These are phyloP conservation scores for Talaromyces ruber DNA, from an alignment of 495 filamentous ascomycete species.

Conservation along the genomic window DNA sequence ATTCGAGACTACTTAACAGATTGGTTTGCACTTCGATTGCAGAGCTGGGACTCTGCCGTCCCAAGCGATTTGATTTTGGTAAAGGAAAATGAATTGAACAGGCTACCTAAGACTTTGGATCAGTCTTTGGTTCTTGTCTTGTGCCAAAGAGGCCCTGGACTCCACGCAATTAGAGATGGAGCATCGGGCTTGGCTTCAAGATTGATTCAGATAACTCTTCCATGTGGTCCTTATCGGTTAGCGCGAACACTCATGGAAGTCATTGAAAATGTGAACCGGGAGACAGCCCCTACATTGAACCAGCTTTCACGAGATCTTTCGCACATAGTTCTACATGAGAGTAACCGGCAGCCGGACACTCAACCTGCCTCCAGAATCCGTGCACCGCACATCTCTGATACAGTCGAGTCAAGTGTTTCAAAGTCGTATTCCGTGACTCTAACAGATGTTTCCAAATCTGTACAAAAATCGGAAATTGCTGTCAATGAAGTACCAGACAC, in stretches of 20 bases:
- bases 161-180: neutral
- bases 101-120: neutral
- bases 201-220: constrained; percentile 8
- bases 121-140: neutral
- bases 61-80: neutral
- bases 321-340: neutral
- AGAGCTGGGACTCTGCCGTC: neutral
- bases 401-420: neutral
- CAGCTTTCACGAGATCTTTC: neutral
- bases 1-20: neutral
- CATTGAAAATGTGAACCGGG: neutral
- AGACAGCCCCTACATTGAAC: neutral
- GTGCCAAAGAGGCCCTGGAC: neutral
- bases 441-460: neutral
- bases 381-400: neutral
- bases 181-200: neutral
- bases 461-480: neutral
- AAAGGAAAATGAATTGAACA: neutral
- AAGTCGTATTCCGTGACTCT: neutral
- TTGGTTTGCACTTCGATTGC: neutral
- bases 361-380: neutral
- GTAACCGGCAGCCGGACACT: neutral
- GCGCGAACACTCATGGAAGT: constrained; percentile 6
- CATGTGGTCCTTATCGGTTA: constrained; percentile 16
- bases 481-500: neutral